phyloP scores from a whole-genome alignment of 371 early-diverging fungal species.

The Cokeromyces recurvatus region DNA sequence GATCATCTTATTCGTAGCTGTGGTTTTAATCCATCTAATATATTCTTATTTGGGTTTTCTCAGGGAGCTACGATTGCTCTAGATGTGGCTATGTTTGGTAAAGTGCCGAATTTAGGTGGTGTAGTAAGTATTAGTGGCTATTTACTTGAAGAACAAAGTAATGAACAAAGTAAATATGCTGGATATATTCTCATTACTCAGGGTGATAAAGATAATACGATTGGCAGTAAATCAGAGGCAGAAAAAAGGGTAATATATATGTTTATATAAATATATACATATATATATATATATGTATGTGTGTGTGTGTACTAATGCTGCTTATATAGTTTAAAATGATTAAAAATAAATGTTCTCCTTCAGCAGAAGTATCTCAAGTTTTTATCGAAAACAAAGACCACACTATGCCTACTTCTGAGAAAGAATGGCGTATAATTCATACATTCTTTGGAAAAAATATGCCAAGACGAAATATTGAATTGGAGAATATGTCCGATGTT shows the following conservation, averaged over 20 bases:
- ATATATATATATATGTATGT: neutral
- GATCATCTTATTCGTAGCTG: slow-evolving; percentile 42
- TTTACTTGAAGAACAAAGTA: slow-evolving; percentile 44
- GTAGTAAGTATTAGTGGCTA: slow-evolving; percentile 57
- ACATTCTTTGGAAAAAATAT: slow-evolving; percentile 50
- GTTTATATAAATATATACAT: too few species aligned
- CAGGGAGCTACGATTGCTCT: slow-evolving; percentile 70
- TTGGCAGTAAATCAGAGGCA: slow-evolving; percentile 30
- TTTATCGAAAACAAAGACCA: slow-evolving; percentile 46
- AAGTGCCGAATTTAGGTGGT: slow-evolving; percentile 35
- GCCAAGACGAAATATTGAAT: slow-evolving; percentile 35
- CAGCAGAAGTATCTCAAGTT: slow-evolving; percentile 27
- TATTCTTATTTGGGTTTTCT: slow-evolving; percentile 71
- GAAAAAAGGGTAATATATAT: slow-evolving; percentile 49
- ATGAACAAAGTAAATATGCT: slow-evolving; percentile 17
- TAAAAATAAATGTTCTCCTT: slow-evolving; percentile 26
- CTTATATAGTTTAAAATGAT: slow-evolving; percentile 32
- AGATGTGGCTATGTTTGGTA: slow-evolving; percentile 55
- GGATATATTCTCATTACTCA: slow-evolving; percentile 50
- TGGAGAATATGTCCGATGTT: slow-evolving; percentile 52
- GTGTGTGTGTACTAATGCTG: too few species aligned
- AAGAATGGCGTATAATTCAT: slow-evolving; percentile 52
- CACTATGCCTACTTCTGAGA: slow-evolving; percentile 46
- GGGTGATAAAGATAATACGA: slow-evolving; percentile 46
- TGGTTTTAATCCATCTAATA: slow-evolving; percentile 38